Percentiles rank a stretch among this genome's conserved stretches.
Evolutionary conservation across 2,329 filamentous ascomycete genomes (phyloP).

Genomic region (Aspergillus cejpii): DNA sequence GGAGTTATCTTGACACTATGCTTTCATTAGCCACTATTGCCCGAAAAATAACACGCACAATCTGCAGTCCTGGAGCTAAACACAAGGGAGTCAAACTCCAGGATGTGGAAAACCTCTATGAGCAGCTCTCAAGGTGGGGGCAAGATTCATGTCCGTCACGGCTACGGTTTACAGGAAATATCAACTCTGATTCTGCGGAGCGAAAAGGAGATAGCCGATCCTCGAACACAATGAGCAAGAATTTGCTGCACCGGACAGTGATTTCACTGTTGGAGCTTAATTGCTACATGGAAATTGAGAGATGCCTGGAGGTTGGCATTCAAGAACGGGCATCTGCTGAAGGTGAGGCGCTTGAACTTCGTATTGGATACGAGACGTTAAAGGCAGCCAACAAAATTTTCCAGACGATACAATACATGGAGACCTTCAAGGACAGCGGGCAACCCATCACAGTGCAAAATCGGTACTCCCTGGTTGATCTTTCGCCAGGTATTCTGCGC

Average conservation of each 20-base stretch:
- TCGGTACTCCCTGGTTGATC: constrained; percentile 5
- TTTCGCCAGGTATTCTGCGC: constrained; percentile 3
- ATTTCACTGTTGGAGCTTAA: constrained; percentile 6
- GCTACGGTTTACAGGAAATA: constrained; percentile 1
- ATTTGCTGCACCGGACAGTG: constrained; percentile 4
- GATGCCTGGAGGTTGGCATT: constrained; percentile 3
- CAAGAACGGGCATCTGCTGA: background rate
- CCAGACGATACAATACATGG: no score
- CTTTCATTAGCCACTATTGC: constrained; percentile 7
- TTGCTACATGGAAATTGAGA: constrained; percentile 7
- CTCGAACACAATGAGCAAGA: background rate
- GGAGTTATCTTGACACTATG: constrained; percentile 4
- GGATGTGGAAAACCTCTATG: constrained; percentile 4
- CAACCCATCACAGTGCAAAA: background rate
- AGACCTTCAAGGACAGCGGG: constrained; percentile 1
- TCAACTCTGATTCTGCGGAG: no score
- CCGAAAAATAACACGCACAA: background rate
- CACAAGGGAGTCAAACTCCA: constrained; percentile 1
- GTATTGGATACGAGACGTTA: constrained; percentile 7
- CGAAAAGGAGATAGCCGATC: background rate
- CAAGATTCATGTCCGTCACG: constrained; percentile 1
- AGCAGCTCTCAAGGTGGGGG: constrained; percentile 3
- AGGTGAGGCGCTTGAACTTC: background rate
- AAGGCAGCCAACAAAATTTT: background rate
- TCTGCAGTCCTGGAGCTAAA: constrained; percentile 3